Evolutionary conservation across 164 flowering plant genomes (phyloP).

Genomic region (Berberis thunbergii): DNA sequence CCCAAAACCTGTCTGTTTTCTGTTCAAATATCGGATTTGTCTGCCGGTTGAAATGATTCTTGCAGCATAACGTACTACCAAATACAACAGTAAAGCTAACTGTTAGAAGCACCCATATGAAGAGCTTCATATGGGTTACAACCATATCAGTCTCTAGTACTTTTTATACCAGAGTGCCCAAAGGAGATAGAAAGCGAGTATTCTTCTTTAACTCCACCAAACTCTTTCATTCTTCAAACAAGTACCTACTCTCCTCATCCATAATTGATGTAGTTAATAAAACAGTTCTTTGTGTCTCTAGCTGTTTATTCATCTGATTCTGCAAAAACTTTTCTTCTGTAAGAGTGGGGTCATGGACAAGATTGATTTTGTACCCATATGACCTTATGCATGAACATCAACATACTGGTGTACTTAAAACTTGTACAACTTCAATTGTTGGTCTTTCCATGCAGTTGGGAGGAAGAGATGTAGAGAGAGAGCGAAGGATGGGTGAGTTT

Average conservation of each 20-base stretch:
- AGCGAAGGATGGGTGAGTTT: neutral
- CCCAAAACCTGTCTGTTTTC: constrained; percentile 61
- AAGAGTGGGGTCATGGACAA: too few relatives aligned
- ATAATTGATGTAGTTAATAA: too few relatives aligned
- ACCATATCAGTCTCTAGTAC: constrained; percentile 16
- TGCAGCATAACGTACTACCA: constrained; percentile 34
- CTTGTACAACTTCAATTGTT: too few relatives aligned
- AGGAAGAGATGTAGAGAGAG: neutral
- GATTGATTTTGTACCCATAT: too few relatives aligned
- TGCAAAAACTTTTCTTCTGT: too few relatives aligned
- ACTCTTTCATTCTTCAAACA: too few relatives aligned
- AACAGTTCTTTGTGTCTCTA: too few relatives aligned
- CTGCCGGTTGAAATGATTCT: constrained; percentile 20
- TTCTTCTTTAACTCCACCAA: neutral
- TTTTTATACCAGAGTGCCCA: neutral
- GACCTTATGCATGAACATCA: too few relatives aligned
- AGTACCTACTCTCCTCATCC: too few relatives aligned
- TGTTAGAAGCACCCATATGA: constrained; percentile 21
- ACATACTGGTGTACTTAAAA: too few relatives aligned
- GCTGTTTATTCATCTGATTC: too few relatives aligned
- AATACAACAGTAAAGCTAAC: constrained; percentile 10
- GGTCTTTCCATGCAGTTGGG: too few relatives aligned
- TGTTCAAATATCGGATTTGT: constrained; percentile 33
- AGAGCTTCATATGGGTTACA: constrained; percentile 16
- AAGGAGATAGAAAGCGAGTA: neutral